phyloP scores from a whole-genome alignment of 83 land plant species.

The Thuja plicata region DNA sequence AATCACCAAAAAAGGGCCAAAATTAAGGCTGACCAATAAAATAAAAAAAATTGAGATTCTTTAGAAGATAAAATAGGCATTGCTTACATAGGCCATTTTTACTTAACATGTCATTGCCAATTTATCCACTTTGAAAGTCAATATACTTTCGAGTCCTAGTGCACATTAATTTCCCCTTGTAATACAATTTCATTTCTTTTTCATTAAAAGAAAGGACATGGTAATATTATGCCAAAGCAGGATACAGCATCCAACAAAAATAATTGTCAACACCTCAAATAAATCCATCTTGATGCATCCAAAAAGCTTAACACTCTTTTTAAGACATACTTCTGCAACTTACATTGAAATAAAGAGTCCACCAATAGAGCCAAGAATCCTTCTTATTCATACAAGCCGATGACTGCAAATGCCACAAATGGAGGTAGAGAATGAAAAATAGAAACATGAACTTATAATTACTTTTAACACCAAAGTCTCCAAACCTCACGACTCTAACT shows the following conservation, averaged over 20 bases:
- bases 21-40: background rate
- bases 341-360: conserved; percentile 70
- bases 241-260: background rate
- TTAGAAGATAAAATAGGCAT: too few relatives aligned
- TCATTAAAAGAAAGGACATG: background rate
- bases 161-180: background rate
- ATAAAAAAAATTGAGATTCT: background rate
- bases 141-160: background rate
- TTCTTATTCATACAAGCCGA: conserved; percentile 95
- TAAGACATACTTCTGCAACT: background rate
- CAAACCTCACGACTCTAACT: background rate
- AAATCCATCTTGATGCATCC: background rate
- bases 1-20: background rate
- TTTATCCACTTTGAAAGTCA: background rate
- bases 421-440: background rate
- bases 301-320: background rate
- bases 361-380: conserved; percentile 99
- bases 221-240: background rate
- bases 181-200: background rate
- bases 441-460: background rate
- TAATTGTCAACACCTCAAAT: background rate
- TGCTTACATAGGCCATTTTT: background rate
- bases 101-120: background rate
- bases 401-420: conserved; percentile 36
- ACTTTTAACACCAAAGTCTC: background rate